Conservation (phyloP, 2,329 filamentous ascomycete genomes). For the Sporothrix sp. region DNA sequence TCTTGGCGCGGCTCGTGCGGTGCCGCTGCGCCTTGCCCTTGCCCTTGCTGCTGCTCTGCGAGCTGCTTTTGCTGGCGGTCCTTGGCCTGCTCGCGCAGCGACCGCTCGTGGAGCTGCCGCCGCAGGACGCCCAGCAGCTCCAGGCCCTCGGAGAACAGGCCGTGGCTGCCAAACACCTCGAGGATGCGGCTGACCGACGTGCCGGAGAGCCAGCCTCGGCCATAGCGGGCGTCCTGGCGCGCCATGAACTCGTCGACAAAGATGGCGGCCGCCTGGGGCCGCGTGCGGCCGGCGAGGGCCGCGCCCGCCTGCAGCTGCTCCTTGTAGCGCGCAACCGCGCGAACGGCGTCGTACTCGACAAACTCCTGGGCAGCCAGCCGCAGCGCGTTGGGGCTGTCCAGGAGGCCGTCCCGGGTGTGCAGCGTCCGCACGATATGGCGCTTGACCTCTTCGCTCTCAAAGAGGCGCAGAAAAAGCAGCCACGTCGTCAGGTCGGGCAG, state of each 20-base stretch:
- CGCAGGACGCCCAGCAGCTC: slow-evolving; percentile 27
- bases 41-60: not conserved
- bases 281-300: slow-evolving; percentile 2
- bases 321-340: slow-evolving; percentile 20
- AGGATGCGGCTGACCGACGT: slow-evolving; percentile 30
- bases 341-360: slow-evolving; percentile 34
- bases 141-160: slow-evolving; percentile 23
- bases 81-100: not conserved
- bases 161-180: slow-evolving; percentile 33
- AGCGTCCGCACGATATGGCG: slow-evolving; percentile 38
- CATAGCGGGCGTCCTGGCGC: slow-evolving; percentile 35
- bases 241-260: slow-evolving; percentile 29
- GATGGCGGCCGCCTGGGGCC: slow-evolving; percentile 25
- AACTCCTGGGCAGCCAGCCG: slow-evolving; percentile 33
- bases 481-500: slow-evolving; percentile 37
- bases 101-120: not conserved
- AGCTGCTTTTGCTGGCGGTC: not conserved
- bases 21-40: not conserved
- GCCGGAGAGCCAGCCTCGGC: slow-evolving; percentile 34
- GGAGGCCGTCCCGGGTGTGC: slow-evolving; percentile 32
- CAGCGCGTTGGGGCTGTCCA: slow-evolving; percentile 29
- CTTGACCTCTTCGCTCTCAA: slow-evolving; percentile 48
- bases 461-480: slow-evolving; percentile 39
- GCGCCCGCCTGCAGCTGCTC: not conserved
- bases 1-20: not conserved